Percentiles rank a stretch among this genome's conserved stretches.
These are phyloP conservation scores for Urtica urens DNA, from an alignment of 306 rosid species.

Conservation along the genomic window DNA sequence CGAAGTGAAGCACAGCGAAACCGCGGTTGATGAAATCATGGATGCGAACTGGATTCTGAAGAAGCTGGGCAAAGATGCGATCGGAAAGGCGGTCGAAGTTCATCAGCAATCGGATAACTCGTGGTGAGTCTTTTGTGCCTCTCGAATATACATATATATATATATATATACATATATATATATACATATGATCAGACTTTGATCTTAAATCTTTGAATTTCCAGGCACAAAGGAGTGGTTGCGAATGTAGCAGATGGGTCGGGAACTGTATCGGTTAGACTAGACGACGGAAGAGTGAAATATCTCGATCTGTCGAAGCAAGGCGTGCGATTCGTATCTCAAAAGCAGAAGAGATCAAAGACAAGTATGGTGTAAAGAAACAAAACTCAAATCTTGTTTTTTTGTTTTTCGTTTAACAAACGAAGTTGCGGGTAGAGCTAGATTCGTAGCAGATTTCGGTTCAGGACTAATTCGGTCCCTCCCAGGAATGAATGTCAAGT, in stretches of 20 bases:
- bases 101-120: slow-evolving; percentile 74
- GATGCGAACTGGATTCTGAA: slow-evolving; percentile 93
- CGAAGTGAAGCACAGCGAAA: slow-evolving; percentile 42
- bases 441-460: background rate
- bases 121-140: slow-evolving; percentile 36
- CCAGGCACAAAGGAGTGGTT: slow-evolving; percentile 86
- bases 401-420: slow-evolving; percentile 18
- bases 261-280: slow-evolving; percentile 49
- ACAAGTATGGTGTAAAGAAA: slow-evolving; percentile 27
- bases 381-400: slow-evolving; percentile 2
- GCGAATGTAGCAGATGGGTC: slow-evolving; percentile 56
- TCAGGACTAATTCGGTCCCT: slow-evolving; percentile 4
- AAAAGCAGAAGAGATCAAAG: slow-evolving; percentile 67
- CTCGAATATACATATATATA: too few species aligned
- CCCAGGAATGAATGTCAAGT: slow-evolving; percentile 1
- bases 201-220: slow-evolving; percentile 4
- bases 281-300: slow-evolving; percentile 62
- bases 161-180: background rate
- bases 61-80: slow-evolving; percentile 88
- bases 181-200: background rate
- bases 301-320: slow-evolving; percentile 65
- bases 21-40: slow-evolving; percentile 69
- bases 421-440: background rate
- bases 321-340: slow-evolving; percentile 78
- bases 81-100: slow-evolving; percentile 97